phyloP scores from a whole-genome alignment of 2,329 filamentous ascomycete genomes.

The Penicillium sp. region DNA sequence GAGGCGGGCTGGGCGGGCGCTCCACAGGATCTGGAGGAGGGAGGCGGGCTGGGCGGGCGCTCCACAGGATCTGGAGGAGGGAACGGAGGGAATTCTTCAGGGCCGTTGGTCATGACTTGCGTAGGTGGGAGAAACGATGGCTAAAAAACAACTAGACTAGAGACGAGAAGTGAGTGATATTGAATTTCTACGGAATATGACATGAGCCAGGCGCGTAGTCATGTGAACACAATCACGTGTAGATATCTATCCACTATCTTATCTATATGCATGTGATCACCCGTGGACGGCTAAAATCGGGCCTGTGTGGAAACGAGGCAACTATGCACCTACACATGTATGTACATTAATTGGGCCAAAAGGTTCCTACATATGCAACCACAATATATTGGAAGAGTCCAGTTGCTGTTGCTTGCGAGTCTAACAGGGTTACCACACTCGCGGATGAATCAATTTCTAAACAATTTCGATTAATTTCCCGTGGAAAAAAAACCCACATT shows the following conservation, averaged over 20 bases:
- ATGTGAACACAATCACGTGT: slow-evolving; percentile 14
- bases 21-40: too few species aligned
- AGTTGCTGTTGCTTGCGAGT: neutral
- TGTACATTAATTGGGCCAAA: neutral
- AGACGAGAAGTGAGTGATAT: slow-evolving; percentile 18
- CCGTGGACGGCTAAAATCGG: neutral
- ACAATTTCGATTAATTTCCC: slow-evolving; percentile 3
- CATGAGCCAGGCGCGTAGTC: slow-evolving; percentile 19
- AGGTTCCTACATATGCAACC: neutral
- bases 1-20: slow-evolving; percentile 41
- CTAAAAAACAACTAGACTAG: neutral
- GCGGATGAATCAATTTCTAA: neutral
- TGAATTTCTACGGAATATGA: slow-evolving; percentile 30
- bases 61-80: slow-evolving; percentile 38
- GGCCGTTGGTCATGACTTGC: slow-evolving; percentile 28
- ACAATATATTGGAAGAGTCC: neutral
- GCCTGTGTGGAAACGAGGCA: neutral
- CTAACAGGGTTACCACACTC: neutral
- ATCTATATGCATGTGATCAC: neutral
- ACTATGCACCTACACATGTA: too few species aligned
- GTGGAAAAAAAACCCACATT: slow-evolving; percentile 21
- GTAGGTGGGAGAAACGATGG: neutral
- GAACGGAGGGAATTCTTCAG: slow-evolving; percentile 25
- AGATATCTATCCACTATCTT: neutral
- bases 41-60: slow-evolving; percentile 41